phyloP scores from a whole-genome alignment of 768 basidiomycete genomes.

The Filobasidium floriforme region DNA sequence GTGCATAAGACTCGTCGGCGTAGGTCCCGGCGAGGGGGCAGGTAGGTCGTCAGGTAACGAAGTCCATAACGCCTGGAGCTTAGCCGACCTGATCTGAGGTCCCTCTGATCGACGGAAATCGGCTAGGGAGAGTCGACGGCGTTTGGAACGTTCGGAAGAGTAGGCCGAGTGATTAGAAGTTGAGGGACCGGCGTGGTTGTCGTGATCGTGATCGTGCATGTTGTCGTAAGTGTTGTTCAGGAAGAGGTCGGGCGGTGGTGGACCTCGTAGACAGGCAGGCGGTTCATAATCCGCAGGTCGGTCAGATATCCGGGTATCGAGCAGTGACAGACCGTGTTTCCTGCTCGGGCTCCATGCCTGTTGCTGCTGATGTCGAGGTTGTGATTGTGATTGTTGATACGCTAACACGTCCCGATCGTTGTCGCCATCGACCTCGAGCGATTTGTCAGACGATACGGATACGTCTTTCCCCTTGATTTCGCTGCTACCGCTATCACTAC shows the following conservation, averaged over 20 bases:
- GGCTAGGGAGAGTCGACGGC: conserved; percentile 32
- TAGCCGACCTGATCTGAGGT: conserved; percentile 32
- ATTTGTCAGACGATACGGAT: background rate
- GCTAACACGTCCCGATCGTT: background rate
- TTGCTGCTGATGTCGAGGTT: background rate
- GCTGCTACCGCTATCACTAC: background rate
- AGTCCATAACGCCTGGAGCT: conserved; percentile 42
- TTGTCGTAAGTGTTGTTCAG: background rate
- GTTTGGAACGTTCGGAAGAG: background rate
- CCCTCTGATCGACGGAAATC: conserved; percentile 43
- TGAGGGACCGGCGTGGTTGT: background rate
- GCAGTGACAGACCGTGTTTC: background rate
- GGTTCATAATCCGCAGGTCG: background rate
- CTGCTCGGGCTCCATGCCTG: background rate
- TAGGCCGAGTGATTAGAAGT: background rate
- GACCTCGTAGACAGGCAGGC: conserved; percentile 5
- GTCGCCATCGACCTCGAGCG: background rate
- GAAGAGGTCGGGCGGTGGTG: conserved; percentile 12
- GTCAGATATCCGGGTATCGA: conserved; percentile 8
- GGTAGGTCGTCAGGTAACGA: conserved; percentile 33
- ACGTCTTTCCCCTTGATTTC: background rate
- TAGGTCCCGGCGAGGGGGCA: conserved; percentile 23
- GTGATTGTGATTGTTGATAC: background rate
- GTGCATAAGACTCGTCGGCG: conserved; percentile 32
- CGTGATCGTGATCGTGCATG: too few relatives aligned